Percentiles rank a stretch among this genome's conserved stretches.
phyloP scores from a whole-genome alignment of 306 rosid species.

The Vigna hirtella region DNA sequence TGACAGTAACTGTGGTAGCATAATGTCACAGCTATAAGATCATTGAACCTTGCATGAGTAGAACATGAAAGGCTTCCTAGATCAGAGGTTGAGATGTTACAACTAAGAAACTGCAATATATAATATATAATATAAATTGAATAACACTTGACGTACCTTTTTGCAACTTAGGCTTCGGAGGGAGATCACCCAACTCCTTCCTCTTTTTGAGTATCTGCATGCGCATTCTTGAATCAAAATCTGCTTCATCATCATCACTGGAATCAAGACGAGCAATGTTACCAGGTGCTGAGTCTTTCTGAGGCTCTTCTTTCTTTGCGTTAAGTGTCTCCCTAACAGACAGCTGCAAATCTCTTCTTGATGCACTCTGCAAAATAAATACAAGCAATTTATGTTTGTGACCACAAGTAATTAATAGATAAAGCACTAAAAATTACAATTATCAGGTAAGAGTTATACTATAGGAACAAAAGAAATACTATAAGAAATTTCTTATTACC shows the following conservation, averaged over 20 bases:
- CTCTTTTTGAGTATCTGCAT: constrained; percentile 78
- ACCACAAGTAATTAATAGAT: constrained; percentile 16
- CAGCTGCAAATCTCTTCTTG: constrained; percentile 72
- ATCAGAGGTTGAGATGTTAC: constrained; percentile 40
- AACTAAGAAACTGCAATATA: background rate
- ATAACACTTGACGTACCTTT: constrained; percentile 58
- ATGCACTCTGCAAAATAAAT: constrained; percentile 56
- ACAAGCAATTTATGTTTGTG: background rate
- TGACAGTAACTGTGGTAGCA: constrained; percentile 8
- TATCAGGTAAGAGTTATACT: constrained; percentile 25
- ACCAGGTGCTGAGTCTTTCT: constrained; percentile 55
- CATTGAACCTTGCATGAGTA: constrained; percentile 15
- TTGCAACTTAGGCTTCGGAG: constrained; percentile 63
- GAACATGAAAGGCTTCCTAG: constrained; percentile 36
- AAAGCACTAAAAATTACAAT: constrained; percentile 13
- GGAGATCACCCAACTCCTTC: constrained; percentile 73
- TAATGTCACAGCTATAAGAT: constrained; percentile 27
- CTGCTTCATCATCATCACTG: constrained; percentile 71
- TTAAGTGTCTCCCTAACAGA: constrained; percentile 84
- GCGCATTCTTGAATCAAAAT: constrained; percentile 93
- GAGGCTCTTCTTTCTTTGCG: constrained; percentile 75
- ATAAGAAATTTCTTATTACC: constrained; percentile 52
- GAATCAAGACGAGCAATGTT: constrained; percentile 48
- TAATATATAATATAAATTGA: constrained; percentile 13
- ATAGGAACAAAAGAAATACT: constrained; percentile 34